Evolutionary conservation across 139 green algal species (phyloP).

Genomic region (Deuterostichococcus epilithicus): DNA sequence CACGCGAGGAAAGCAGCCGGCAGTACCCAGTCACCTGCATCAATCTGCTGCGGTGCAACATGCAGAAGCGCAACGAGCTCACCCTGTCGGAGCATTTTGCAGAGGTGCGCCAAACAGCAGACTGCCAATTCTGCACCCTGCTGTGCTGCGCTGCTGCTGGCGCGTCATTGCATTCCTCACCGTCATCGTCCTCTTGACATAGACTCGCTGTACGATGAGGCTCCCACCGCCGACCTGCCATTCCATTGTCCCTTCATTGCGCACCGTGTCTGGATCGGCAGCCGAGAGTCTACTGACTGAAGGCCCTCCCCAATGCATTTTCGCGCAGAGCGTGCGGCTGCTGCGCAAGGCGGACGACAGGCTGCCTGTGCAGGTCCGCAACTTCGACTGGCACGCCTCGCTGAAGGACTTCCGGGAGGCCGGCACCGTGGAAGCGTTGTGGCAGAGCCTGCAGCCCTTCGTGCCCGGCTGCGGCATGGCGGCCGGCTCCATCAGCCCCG

Average conservation of each 20-base stretch:
- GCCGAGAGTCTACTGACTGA: background rate
- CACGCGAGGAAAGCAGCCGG: background rate
- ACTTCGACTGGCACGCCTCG: constrained; percentile 97
- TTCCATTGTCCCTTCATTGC: no score
- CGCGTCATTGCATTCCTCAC: background rate
- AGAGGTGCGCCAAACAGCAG: constrained; percentile 28
- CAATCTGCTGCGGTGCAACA: constrained; percentile 87
- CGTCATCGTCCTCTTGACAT: background rate
- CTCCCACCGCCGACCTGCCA: no score
- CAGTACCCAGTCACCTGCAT: constrained; percentile 81
- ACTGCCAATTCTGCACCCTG: no score
- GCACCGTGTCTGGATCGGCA: no score
- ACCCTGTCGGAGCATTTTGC: constrained; percentile 71
- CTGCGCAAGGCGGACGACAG: constrained; percentile 30
- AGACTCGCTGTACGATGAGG: no score
- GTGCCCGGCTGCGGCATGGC: constrained; percentile 6
- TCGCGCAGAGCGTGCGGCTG: constrained; percentile 29
- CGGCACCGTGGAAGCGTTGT: constrained; percentile 86
- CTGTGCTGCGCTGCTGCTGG: background rate
- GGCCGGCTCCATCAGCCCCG: background rate
- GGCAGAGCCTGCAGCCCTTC: constrained; percentile 60
- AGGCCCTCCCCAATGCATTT: constrained; percentile 16
- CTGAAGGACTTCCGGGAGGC: constrained; percentile 82
- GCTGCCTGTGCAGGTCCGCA: constrained; percentile 43
- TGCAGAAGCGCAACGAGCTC: constrained; percentile 57